These are phyloP conservation scores for Leccinum fibrillosum DNA, from an alignment of 768 basidiomycete species.

Conservation along the genomic window DNA sequence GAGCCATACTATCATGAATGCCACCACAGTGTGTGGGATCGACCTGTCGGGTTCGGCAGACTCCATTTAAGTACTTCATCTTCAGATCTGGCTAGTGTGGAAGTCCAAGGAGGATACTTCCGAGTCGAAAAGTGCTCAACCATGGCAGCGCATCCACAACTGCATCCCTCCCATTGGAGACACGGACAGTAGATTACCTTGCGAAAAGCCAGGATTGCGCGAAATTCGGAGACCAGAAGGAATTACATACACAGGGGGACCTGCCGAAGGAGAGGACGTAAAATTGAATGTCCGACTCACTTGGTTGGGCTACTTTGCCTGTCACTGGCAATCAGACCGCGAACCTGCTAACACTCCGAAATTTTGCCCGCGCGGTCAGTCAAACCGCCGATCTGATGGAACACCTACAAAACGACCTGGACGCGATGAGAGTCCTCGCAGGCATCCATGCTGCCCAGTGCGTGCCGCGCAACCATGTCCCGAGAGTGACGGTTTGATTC, in stretches of 20 bases:
- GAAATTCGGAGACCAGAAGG: neutral
- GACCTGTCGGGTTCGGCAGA: neutral
- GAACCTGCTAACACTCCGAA: too few species aligned
- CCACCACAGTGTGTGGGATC: neutral
- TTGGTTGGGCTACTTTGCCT: too few species aligned
- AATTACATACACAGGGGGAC: neutral
- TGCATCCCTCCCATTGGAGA: too few species aligned
- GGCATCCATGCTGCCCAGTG: conserved; percentile 82
- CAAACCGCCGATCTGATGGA: conserved; percentile 78
- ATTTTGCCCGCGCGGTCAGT: conserved; percentile 48
- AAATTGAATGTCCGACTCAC: too few species aligned
- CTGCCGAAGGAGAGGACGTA: neutral
- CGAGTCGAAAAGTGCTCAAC: neutral
- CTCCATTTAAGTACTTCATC: neutral
- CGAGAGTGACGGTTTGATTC: neutral
- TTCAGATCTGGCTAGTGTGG: neutral
- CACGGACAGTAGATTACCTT: neutral
- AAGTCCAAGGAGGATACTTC: neutral
- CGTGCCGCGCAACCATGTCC: conserved; percentile 19
- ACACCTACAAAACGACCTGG: conserved; percentile 69
- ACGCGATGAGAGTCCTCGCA: conserved; percentile 76
- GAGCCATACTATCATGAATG: too few species aligned
- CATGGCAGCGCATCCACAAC: neutral
- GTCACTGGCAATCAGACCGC: too few species aligned
- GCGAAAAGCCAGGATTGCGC: neutral